Evolutionary conservation across 352 stramenopile genomes (phyloP).

Genomic region (Globisporangium abappressorium): DNA sequence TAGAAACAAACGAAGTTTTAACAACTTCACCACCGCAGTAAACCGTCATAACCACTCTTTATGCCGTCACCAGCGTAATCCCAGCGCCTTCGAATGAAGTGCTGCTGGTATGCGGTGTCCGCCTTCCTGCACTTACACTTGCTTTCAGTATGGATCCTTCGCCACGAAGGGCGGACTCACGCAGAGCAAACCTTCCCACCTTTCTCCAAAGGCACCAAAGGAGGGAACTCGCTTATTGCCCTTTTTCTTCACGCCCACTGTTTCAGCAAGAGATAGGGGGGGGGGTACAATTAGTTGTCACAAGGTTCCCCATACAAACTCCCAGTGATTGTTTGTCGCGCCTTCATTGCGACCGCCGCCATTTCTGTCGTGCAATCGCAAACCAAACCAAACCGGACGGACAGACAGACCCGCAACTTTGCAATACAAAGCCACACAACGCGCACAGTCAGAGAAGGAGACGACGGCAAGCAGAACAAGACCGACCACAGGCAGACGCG

Average conservation of each 20-base stretch:
- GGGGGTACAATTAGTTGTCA: conserved; percentile 4
- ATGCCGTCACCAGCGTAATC: background rate
- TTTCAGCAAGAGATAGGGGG: background rate
- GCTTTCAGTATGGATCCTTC: background rate
- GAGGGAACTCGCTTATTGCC: background rate
- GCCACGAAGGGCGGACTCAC: background rate
- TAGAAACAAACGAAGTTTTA: background rate
- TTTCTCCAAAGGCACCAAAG: background rate
- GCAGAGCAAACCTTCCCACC: conserved; percentile 1
- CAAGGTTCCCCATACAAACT: background rate
- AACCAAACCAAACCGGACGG: conserved; percentile 2
- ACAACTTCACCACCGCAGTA: background rate
- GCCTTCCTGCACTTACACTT: background rate
- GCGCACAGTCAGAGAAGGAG: background rate
- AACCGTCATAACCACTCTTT: background rate
- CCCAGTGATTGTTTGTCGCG: background rate
- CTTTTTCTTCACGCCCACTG: background rate
- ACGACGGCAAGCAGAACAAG: background rate
- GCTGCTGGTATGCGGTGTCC: background rate
- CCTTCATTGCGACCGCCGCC: background rate
- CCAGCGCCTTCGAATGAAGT: background rate
- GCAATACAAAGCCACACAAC: background rate
- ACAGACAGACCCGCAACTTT: background rate
- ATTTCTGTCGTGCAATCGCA: conserved; percentile 7
- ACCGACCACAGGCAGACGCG: background rate